Evolutionary conservation across 495 filamentous ascomycete species (phyloP).

Genomic region (Penicillium alfredii): DNA sequence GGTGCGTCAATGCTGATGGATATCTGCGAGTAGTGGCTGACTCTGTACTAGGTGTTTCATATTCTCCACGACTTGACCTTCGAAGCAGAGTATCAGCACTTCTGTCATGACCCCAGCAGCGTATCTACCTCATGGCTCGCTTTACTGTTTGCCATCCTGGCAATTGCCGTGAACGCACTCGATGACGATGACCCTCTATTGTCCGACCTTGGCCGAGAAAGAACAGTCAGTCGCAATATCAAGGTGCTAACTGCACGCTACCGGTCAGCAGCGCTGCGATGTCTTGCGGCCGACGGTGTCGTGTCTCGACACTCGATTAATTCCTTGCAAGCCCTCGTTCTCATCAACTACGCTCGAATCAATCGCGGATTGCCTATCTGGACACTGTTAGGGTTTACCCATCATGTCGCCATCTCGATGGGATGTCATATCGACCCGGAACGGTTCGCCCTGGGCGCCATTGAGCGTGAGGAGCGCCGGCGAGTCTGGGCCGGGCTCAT

Average conservation of each 20-base stretch:
- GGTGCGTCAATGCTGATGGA: conserved; percentile 13
- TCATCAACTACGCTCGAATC: conserved; percentile 39
- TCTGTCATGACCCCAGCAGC: conserved; percentile 37
- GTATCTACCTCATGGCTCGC: conserved; percentile 39
- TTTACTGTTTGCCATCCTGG: conserved; percentile 40
- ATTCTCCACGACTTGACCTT: conserved; percentile 47
- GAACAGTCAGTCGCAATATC: conserved; percentile 37
- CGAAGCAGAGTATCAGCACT: conserved; percentile 41
- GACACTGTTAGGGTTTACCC: conserved; percentile 40
- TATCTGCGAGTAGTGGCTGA: conserved; percentile 1
- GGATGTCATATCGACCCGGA: conserved; percentile 45
- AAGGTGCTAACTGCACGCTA: conserved; percentile 38
- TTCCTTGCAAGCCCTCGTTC: conserved; percentile 42
- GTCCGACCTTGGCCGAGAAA: conserved; percentile 36
- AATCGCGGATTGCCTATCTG: conserved; percentile 38
- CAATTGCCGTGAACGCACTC: conserved; percentile 39
- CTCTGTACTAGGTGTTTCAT: conserved; percentile 27
- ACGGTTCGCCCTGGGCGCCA: conserved; percentile 32
- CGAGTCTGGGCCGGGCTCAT: conserved; percentile 43
- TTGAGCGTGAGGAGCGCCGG: conserved; percentile 43
- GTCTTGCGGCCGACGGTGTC: conserved; percentile 39
- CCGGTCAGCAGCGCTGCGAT: conserved; percentile 39
- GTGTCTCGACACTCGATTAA: conserved; percentile 41
- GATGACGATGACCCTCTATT: conserved; percentile 41
- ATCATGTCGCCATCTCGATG: conserved; percentile 44